phyloP scores from a whole-genome alignment of 2,329 filamentous ascomycete species.

The Fusarium buharicum region DNA sequence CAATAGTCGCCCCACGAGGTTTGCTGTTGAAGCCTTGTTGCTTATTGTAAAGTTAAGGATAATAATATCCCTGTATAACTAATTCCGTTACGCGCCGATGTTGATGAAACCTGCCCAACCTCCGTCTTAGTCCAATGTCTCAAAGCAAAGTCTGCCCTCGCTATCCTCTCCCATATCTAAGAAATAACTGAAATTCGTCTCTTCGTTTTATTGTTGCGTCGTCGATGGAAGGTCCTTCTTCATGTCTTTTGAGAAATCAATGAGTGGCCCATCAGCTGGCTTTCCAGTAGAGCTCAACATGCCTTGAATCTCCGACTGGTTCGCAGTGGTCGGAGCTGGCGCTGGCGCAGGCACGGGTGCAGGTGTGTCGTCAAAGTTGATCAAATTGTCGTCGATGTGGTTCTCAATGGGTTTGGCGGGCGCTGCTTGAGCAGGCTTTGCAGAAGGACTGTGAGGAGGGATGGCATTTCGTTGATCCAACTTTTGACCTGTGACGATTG shows the following conservation, averaged over 20 bases:
- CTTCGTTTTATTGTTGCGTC: conserved; percentile 39
- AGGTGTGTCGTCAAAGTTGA: conserved; percentile 63
- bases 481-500: conserved; percentile 83
- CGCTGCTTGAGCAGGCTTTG: conserved; percentile 19
- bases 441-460: conserved; percentile 54
- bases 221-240: conserved; percentile 59
- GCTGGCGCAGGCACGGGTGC: no score
- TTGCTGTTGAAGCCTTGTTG: conserved; percentile 45
- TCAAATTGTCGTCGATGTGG: conserved; percentile 56
- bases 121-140: conserved; percentile 33
- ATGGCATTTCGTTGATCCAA: conserved; percentile 65
- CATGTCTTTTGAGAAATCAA: conserved; percentile 67
- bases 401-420: conserved; percentile 34
- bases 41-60: conserved; percentile 42
- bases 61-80: conserved; percentile 44
- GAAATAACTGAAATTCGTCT: conserved; percentile 24
- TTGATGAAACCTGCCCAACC: conserved; percentile 38
- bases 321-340: conserved; percentile 7
- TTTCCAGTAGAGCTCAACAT: conserved; percentile 61
- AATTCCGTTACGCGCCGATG: conserved; percentile 43
- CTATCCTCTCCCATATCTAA: conserved; percentile 29
- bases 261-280: conserved; percentile 60
- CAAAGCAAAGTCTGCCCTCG: conserved; percentile 32
- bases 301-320: conserved; percentile 54
- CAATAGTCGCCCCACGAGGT: conserved; percentile 29